Conservation (phyloP, 208 protist genomes). For the Trypanosoma mega region DNA sequence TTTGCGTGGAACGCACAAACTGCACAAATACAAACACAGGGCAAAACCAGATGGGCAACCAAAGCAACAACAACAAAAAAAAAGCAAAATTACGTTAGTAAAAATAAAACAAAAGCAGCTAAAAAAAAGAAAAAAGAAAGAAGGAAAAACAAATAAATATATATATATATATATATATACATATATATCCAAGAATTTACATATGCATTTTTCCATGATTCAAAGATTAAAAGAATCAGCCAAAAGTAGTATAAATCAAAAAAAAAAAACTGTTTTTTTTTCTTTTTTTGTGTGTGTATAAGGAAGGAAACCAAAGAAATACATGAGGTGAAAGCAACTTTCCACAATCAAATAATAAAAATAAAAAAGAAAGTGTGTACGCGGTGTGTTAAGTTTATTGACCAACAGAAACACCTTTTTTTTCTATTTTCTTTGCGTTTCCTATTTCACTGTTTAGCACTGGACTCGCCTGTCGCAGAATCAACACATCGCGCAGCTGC, state of each 20-base stretch:
- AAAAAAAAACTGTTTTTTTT: too few species aligned
- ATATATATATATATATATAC: constrained; percentile 14
- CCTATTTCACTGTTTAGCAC: not conserved
- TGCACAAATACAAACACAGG: not conserved
- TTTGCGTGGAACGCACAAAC: not conserved
- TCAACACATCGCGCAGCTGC: constrained; percentile 83
- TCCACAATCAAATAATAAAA: too few species aligned
- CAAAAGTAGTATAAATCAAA: too few species aligned
- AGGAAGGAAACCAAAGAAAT: too few species aligned
- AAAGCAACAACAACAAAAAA: constrained; percentile 1
- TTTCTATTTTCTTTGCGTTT: not conserved
- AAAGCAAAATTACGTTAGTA: constrained; percentile 11
- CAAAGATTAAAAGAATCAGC: too few species aligned
- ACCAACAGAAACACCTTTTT: not conserved
- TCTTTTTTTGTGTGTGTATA: too few species aligned
- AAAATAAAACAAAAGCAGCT: not conserved
- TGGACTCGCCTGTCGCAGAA: constrained; percentile 33
- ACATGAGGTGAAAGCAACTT: too few species aligned
- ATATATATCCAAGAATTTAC: too few species aligned
- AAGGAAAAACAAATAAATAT: not conserved
- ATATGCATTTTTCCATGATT: too few species aligned
- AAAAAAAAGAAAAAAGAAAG: constrained; percentile 4
- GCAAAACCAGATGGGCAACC: not conserved
- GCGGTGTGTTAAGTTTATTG: too few species aligned
- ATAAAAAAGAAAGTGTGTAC: too few species aligned